Conservation (phyloP, 1,139 yeast species). For the Lodderomyces parapsilosis region DNA sequence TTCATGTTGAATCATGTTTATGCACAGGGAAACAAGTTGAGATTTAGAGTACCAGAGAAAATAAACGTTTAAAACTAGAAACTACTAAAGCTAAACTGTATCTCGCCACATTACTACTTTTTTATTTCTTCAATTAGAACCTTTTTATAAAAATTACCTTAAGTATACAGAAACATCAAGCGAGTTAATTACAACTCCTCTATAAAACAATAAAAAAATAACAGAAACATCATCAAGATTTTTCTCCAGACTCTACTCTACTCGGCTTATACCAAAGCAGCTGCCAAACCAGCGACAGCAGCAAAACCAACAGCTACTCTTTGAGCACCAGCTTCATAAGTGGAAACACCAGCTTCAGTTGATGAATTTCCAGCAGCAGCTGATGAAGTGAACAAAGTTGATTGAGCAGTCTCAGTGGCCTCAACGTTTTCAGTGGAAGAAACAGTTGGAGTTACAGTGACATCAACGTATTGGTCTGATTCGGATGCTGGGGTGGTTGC, state of each 20-base stretch:
- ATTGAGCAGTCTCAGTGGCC: slow-evolving; percentile 24
- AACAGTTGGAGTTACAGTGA: slow-evolving; percentile 24
- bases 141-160: neutral
- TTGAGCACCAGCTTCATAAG: slow-evolving; percentile 30
- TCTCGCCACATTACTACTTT: too few species aligned
- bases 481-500: slow-evolving; percentile 18
- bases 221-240: neutral
- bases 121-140: too few species aligned
- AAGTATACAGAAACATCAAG: neutral
- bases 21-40: slow-evolving; percentile 61
- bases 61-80: neutral
- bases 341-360: slow-evolving; percentile 21
- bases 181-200: neutral
- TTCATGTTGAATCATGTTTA: slow-evolving; percentile 64
- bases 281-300: slow-evolving; percentile 47
- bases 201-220: slow-evolving; percentile 1
- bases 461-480: slow-evolving; percentile 24
- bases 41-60: slow-evolving; percentile 38
- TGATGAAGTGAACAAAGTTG: slow-evolving; percentile 25
- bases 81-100: too few species aligned
- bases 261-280: slow-evolving; percentile 34
- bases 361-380: slow-evolving; percentile 8
- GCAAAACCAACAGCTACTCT: slow-evolving; percentile 35
- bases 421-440: slow-evolving; percentile 17
- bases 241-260: neutral